phyloP scores from a whole-genome alignment of 2,329 filamentous ascomycete genomes.

The Trichoderma sp. region DNA sequence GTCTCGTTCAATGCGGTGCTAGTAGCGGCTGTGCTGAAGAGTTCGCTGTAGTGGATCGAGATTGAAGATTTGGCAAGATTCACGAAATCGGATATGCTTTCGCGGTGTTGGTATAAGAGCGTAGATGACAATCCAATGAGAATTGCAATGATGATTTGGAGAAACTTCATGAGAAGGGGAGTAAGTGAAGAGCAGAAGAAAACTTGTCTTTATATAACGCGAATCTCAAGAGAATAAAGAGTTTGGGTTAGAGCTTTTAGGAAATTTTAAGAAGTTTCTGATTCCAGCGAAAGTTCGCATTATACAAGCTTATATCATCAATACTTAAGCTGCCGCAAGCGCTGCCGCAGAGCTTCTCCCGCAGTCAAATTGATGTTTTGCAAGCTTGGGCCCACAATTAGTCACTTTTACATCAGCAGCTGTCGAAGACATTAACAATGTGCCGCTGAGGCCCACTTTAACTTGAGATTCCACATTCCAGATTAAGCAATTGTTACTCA shows the following conservation, averaged over 20 bases:
- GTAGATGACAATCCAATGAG: slow-evolving; percentile 40
- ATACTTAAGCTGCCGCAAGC: background rate
- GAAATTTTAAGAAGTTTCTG: slow-evolving; percentile 21
- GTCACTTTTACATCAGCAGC: slow-evolving; percentile 40
- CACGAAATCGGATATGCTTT: background rate
- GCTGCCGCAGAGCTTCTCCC: background rate
- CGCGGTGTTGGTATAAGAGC: slow-evolving; percentile 35
- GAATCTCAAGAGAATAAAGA: background rate
- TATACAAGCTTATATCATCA: slow-evolving; percentile 22
- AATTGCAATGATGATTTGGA: slow-evolving; percentile 38
- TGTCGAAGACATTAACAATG: background rate
- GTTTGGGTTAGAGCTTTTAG: background rate
- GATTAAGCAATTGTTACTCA: slow-evolving; percentile 13
- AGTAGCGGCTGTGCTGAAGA: background rate
- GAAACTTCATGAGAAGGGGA: slow-evolving; percentile 37
- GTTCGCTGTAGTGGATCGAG: background rate
- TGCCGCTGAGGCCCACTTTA: background rate
- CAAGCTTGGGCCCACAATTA: slow-evolving; percentile 30
- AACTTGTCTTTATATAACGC: slow-evolving; percentile 18
- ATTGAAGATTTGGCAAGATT: background rate
- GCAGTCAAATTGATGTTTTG: background rate
- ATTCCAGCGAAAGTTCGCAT: background rate
- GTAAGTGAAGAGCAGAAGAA: background rate
- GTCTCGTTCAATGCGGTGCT: background rate
- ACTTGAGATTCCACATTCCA: background rate